Evolutionary conservation across 2,329 filamentous ascomycete species (phyloP), one percentile per base, ranked within the genome.

Genomic region (Apiospora aurea): DNA sequence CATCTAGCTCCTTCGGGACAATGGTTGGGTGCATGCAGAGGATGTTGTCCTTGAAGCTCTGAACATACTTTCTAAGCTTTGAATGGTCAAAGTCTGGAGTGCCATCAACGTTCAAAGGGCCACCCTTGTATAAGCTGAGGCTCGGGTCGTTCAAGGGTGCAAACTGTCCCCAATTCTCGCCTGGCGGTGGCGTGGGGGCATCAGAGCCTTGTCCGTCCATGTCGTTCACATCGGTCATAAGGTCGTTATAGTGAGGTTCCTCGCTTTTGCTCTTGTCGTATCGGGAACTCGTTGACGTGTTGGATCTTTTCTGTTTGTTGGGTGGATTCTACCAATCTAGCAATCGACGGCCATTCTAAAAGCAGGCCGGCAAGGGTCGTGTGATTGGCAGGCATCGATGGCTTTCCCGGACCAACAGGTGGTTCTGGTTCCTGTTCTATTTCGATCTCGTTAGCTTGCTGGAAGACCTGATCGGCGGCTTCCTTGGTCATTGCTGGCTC

Each of bases 291-390:
- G 71, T 90, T 88, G 38, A 91, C 86, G 70, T 87, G 86, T 46
- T 86, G 84, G 77, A 91, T 85, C 41, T 85, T 86, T 69, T 87
- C 84, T 2, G 79, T 79, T 29, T 84, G 81, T 70, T 90, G 80
- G 38, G 85, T 84, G 68, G 81, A 82, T 73, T 79, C 85, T 46
- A 94, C 90, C 78, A 98, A 79, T 74, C 87, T 83, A 79, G 86
- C 83, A 71, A 96, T 94, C 0, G 91, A 87, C 0, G 88, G 88
- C 91, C 93, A 95, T 67, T 88, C 86, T 38, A 98, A 84, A 24
- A 98, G 85, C 74, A 95, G 89, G 69, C 96, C 94, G 0, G 95
- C 95, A 21, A 94, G 90, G 0, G 95, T 98, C 0, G 94, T 97
- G 78, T 98, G 96, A 75, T 97, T 94, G 41, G 91, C 89, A 0